Percentiles rank a stretch among this genome's conserved stretches.
phyloP scores from a whole-genome alignment of 345 rosid species.

The Populus ilicifolia region DNA sequence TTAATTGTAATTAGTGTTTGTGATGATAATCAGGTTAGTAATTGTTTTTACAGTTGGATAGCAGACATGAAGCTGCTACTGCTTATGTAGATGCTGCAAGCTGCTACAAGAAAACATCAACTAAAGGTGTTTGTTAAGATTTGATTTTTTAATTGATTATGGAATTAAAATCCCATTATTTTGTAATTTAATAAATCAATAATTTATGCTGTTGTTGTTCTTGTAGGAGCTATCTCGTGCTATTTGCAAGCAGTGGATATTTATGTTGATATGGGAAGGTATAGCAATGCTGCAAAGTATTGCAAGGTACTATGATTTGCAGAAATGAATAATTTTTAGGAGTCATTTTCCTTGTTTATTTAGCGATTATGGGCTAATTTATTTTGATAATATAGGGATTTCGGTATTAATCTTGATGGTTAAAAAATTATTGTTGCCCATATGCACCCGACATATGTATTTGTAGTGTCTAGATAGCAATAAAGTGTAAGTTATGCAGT shows the following conservation, averaged over 20 bases:
- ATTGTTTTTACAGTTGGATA: slow-evolving; percentile 12
- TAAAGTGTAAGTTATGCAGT: not conserved
- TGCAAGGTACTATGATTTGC: slow-evolving; percentile 10
- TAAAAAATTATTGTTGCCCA: too few species aligned
- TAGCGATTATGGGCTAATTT: not conserved
- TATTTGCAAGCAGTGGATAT: slow-evolving; percentile 15
- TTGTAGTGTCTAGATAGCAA: not conserved
- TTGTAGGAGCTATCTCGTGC: slow-evolving; percentile 19
- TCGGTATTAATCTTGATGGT: not conserved
- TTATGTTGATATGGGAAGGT: slow-evolving; percentile 16
- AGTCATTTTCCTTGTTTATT: not conserved
- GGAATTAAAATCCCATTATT: not conserved
- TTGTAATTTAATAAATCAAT: not conserved
- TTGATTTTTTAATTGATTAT: not conserved
- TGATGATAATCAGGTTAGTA: not conserved
- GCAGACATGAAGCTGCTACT: slow-evolving; percentile 27
- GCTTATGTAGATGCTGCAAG: slow-evolving; percentile 28
- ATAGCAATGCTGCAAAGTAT: slow-evolving; percentile 17
- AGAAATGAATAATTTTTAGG: not conserved
- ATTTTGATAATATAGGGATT: not conserved
- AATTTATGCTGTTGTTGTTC: not conserved
- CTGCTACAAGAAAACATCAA: slow-evolving; percentile 26
- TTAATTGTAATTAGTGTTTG: not conserved
- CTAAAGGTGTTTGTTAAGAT: not conserved
- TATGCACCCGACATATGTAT: not conserved